Base-by-base conservation (phyloP, 140 eudicot genomes). In the Senecio squalidus region DNA sequence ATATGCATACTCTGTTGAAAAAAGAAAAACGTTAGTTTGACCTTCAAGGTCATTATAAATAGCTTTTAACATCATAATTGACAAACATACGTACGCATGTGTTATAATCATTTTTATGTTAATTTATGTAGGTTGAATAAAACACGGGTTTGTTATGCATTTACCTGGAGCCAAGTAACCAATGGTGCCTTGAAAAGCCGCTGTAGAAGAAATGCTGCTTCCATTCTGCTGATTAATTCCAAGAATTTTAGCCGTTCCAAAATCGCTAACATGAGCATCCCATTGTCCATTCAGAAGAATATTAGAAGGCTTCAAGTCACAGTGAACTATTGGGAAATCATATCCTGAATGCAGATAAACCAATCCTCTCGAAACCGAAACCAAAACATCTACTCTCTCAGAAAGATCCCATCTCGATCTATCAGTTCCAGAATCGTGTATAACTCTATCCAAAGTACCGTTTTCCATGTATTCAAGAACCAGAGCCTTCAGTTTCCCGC, bases 141-240 rank as follows among this genome's bases (percentile, higher is more conserved):
- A 14, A 17, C 20, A 6, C 10, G 25, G 20, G 9, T 0, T 5
- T 3, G 6, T 5, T 4, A 1, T 21, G 13, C 4, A 47, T 5
- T 73, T 80, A 80, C 96, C 92, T 75, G 95, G 95, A 50, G 95
- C 96, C 77, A 87, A 62, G 82, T 87, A 83, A 67, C 96, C 96
- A 26, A 83, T 75, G 7, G 94, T 87, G 60, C 93, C 96, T 80
- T 75, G 72, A 38, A 87, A 83, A 9, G 84, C 77, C 18, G 89
- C 79, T 38, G 79, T 4, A 41, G 78, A 29, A n/a, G 83, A 74
- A 9, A 67, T 3, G 68, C 69, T 57, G 67, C 75, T 74, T 50
- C 81, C 76, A 21, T 75, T 66, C 28, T 71, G 61, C 50, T 29
- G 68, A 66, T 79, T 71, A 54, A 79, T 36, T 9, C 93, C 84